A percentile compares a stretch with the other conserved stretches of the same genome.
phyloP scores from a whole-genome alignment of 2,329 filamentous ascomycete species.

The Hypoxylon sp. region DNA sequence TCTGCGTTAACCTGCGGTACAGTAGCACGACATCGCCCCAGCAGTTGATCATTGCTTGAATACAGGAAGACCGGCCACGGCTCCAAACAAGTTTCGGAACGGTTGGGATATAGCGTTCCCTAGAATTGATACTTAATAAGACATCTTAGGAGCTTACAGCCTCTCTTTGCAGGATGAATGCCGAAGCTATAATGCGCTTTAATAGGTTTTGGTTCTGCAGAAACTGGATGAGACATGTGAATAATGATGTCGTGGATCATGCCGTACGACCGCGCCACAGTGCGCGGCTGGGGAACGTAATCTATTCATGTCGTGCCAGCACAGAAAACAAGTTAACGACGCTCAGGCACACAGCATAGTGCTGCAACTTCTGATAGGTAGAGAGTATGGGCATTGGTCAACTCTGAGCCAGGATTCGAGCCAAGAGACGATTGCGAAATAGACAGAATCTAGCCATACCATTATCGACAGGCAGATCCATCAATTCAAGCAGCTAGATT shows the following conservation, averaged over 20 bases:
- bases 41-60: slow-evolving; percentile 42
- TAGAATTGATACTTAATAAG: slow-evolving; percentile 5
- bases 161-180: slow-evolving; percentile 17
- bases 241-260: slow-evolving; percentile 32
- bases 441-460: slow-evolving; percentile 19
- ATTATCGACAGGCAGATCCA: slow-evolving; percentile 20
- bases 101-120: slow-evolving; percentile 18
- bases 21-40: slow-evolving; percentile 23
- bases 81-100: slow-evolving; percentile 34
- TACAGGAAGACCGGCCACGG: slow-evolving; percentile 40
- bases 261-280: slow-evolving; percentile 36
- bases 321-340: slow-evolving; percentile 26
- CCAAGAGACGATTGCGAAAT: slow-evolving; percentile 26
- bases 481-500: slow-evolving; percentile 13
- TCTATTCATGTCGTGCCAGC: slow-evolving; percentile 30
- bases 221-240: slow-evolving; percentile 36
- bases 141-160: neutral
- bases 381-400: slow-evolving; percentile 22
- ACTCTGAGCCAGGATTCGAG: slow-evolving; percentile 13
- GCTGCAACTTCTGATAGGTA: slow-evolving; percentile 34
- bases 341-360: slow-evolving; percentile 31
- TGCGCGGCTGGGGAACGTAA: slow-evolving; percentile 25
- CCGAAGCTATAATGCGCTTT: slow-evolving; percentile 21
- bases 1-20: slow-evolving; percentile 22
- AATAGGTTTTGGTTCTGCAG: slow-evolving; percentile 26